Evolutionary conservation across 2,329 filamentous ascomycete species (phyloP).

Genomic region (Penicillium rolfsii): DNA sequence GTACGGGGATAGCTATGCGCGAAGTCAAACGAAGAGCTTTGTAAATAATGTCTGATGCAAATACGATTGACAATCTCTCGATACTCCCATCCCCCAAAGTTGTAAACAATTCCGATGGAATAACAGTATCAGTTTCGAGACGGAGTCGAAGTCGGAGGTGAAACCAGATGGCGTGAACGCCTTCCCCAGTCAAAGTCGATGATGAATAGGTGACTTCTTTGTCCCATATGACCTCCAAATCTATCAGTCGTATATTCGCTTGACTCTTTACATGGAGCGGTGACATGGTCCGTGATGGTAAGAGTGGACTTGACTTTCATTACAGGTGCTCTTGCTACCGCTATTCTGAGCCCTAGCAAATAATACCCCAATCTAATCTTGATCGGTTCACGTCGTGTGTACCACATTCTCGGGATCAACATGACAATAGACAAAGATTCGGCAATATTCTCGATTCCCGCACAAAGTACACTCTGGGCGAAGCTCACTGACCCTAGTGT

Average conservation of each 20-base stretch:
- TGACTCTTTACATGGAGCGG: no score
- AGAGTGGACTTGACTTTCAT: no score
- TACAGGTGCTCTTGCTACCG: slow-evolving; percentile 40
- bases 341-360: slow-evolving; percentile 69
- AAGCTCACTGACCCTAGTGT: not conserved
- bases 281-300: no score
- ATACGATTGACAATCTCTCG: not conserved
- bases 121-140: not conserved
- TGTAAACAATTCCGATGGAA: not conserved
- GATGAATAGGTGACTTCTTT: no score
- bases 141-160: not conserved
- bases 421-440: slow-evolving; percentile 54
- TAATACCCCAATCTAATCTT: slow-evolving; percentile 68
- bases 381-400: slow-evolving; percentile 66
- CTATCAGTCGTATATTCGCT: no score
- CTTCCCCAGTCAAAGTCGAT: no score
- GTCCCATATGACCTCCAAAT: no score
- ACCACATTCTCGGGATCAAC: slow-evolving; percentile 70
- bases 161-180: not conserved
- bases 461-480: not conserved
- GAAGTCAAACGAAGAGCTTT: not conserved
- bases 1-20: not conserved
- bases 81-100: not conserved
- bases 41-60: not conserved
- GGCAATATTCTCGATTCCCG: not conserved